These are phyloP conservation scores for Fraxinus americana DNA, from an alignment of 257 asterid species.

Conservation along the genomic window DNA sequence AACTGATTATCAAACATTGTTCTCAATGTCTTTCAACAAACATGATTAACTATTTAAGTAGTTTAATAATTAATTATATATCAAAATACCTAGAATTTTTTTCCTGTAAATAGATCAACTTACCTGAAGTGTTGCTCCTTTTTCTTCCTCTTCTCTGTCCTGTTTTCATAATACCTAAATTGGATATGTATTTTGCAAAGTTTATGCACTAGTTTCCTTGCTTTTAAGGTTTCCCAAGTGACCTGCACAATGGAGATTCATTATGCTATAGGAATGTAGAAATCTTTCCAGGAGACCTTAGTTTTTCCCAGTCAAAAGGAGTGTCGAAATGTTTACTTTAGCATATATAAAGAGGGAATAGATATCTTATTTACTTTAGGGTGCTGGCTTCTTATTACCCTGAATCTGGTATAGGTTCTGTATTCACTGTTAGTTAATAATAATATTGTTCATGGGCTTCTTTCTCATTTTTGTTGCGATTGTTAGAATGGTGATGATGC, in stretches of 20 bases:
- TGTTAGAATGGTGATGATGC: constrained; percentile 74
- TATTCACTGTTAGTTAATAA: constrained; percentile 6
- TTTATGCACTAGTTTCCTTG: neutral
- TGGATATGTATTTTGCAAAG: constrained; percentile 12
- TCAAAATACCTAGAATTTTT: neutral
- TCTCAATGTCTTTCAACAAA: neutral
- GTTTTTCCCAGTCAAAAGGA: neutral
- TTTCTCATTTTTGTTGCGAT: constrained; percentile 12
- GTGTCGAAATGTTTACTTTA: constrained; percentile 6
- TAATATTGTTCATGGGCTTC: constrained; percentile 18
- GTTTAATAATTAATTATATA: neutral
- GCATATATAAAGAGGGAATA: constrained; percentile 17
- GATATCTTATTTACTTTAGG: constrained; percentile 7
- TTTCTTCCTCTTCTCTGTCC: constrained; percentile 2
- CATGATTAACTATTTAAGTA: neutral
- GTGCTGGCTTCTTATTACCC: neutral
- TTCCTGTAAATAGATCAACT: neutral
- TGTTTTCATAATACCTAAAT: neutral
- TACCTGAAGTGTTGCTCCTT: neutral
- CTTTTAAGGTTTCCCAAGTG: neutral
- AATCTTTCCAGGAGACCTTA: neutral
- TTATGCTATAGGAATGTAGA: constrained; percentile 12
- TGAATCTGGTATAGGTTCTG: constrained; percentile 14
- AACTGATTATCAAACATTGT: neutral
- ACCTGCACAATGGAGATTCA: neutral